Base-by-base conservation (phyloP, 768 basidiomycete species). In the Pleurotus giganteus region DNA sequence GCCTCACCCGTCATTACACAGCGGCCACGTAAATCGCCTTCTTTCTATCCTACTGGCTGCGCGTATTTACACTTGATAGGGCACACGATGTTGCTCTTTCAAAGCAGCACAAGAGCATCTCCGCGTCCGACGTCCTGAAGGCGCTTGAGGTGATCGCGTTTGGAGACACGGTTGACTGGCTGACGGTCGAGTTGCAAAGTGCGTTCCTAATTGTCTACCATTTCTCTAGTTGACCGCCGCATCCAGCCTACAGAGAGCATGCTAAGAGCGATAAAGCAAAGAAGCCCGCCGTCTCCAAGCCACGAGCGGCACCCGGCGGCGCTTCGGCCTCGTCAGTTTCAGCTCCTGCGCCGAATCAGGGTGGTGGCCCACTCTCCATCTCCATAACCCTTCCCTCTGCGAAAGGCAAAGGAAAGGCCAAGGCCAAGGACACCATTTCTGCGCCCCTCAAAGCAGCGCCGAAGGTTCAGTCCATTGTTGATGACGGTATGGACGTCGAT, bases 51-150 rank as follows among this genome's bases (percentile, higher is more conserved):
- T 44, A 26, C 46, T 53, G 26, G 44, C 47, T 55, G 56, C 37
- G 9, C 12, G 9, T 6, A 43, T 39, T 46, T n/a, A 49, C 28
- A 27, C 41, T 26, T n/a, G n/a, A n/a, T 8, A 95, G 94, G 5
- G 90, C 94, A 0, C 94, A 95, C 59, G 94, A 95, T 58, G 86
- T 94, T 15, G 91, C 94, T 0, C 69, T 76, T n/a, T 83, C 85
- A 2, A 87, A 90, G 58, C 87, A 90, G 55, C 91, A 91, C 68
- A 94, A 93, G 69, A 89, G 88, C 55, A 89, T 95, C 39, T 88
- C 91, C 4, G 91, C 92, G 0, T 85, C 92, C 0, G 94, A 96
- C 64, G 91, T 97, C 0, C 81, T 95, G 58, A 91, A 88, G 65
- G 94, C 91, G 0, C 78, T 94, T 7, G 91, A 93, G 64, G 72